Conservation (phyloP, 257 asterid species). For the Nicotiana sylvestris region DNA sequence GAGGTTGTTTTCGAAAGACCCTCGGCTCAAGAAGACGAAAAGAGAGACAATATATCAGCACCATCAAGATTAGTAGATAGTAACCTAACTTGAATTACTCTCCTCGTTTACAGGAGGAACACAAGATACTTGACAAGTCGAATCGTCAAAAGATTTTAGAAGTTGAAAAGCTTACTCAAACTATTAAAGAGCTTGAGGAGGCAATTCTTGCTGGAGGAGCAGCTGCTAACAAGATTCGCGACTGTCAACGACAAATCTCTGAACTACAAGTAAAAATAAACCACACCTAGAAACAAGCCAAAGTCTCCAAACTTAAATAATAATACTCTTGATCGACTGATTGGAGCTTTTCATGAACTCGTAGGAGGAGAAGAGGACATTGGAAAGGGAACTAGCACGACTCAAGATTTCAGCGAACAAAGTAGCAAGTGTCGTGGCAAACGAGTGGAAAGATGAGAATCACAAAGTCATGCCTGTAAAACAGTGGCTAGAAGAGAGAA, state of each 20-base stretch:
- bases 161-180: slow-evolving; percentile 79
- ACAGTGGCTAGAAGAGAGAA: slow-evolving; percentile 96
- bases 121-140: slow-evolving; percentile 70
- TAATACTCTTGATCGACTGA: not conserved
- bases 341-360: slow-evolving; percentile 1
- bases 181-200: slow-evolving; percentile 80
- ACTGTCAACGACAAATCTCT: slow-evolving; percentile 57
- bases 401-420: slow-evolving; percentile 74
- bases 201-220: slow-evolving; percentile 85
- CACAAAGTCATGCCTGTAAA: slow-evolving; percentile 89
- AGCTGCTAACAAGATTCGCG: slow-evolving; percentile 69
- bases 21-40: no score
- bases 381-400: slow-evolving; percentile 89
- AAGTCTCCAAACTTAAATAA: not conserved
- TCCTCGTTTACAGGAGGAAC: slow-evolving; percentile 55
- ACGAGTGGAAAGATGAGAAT: slow-evolving; percentile 93
- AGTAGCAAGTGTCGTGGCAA: slow-evolving; percentile 73
- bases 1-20: no score
- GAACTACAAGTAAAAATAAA: slow-evolving; percentile 50
- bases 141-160: slow-evolving; percentile 71
- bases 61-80: not conserved
- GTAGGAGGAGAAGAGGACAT: slow-evolving; percentile 84
- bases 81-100: not conserved
- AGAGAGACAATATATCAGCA: no score
- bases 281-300: not conserved